Evolutionary conservation across 176 grass and related monocot species (phyloP).

Genomic region (Coix lacrymajobi): DNA sequence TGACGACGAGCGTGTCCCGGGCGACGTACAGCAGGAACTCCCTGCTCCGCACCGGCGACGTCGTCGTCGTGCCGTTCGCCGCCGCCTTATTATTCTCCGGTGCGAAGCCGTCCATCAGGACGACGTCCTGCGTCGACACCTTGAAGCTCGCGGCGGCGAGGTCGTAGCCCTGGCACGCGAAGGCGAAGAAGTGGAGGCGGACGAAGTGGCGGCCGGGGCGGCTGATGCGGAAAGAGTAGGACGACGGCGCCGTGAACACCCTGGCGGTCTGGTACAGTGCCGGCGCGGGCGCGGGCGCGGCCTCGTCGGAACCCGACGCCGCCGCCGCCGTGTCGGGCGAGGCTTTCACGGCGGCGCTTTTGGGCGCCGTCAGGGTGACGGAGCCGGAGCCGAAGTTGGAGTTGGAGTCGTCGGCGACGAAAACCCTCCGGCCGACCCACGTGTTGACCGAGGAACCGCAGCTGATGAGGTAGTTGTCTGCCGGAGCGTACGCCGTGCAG

Average conservation of each 20-base stretch:
- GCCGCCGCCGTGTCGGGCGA: constrained; percentile 4
- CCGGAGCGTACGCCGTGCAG: constrained; percentile 25
- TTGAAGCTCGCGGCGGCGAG: constrained; percentile 52
- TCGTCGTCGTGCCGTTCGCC: neutral
- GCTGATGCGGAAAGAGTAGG: constrained; percentile 65
- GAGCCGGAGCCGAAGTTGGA: neutral
- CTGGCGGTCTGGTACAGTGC: constrained; percentile 60
- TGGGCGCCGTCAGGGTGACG: constrained; percentile 37
- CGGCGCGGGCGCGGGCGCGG: constrained; percentile 9
- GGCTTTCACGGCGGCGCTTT: constrained; percentile 31
- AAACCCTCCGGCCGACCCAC: constrained; percentile 44
- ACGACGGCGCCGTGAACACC: constrained; percentile 63
- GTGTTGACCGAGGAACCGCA: constrained; percentile 59
- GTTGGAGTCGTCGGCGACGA: constrained; percentile 34
- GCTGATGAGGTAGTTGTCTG: constrained; percentile 72
- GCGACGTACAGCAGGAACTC: constrained; percentile 56
- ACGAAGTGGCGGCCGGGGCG: constrained; percentile 62
- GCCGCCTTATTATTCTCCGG: neutral
- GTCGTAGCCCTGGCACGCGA: constrained; percentile 34
- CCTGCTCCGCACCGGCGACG: constrained; percentile 23
- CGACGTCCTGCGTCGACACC: constrained; percentile 77
- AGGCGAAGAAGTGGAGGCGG: constrained; percentile 79
- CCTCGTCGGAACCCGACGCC: neutral
- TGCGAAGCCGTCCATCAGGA: constrained; percentile 44
- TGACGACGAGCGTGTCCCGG: constrained; percentile 50